phyloP scores from a whole-genome alignment of 2,329 filamentous ascomycete species.

The Xylogone sp. region DNA sequence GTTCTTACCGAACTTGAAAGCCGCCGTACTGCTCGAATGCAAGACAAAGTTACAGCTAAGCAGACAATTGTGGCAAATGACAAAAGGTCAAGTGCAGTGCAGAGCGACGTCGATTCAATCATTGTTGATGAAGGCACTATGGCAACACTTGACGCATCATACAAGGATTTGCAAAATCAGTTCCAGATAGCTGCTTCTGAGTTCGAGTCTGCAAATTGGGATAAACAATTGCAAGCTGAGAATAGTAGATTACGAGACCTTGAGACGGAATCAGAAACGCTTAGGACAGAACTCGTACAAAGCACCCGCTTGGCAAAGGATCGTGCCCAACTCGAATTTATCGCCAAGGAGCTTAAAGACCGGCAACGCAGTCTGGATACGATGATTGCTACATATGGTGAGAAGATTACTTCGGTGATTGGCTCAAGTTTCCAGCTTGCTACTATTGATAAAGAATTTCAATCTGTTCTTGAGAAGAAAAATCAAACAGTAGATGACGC shows the following conservation, averaged over 20 bases:
- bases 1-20: constrained; percentile 71
- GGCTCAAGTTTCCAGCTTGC: constrained; percentile 64
- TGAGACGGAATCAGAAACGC: constrained; percentile 66
- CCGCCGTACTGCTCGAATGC: constrained; percentile 65
- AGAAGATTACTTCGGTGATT: constrained; percentile 64
- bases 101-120: constrained; percentile 67
- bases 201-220: constrained; percentile 62
- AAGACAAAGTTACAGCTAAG: constrained; percentile 70
- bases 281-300: constrained; percentile 79
- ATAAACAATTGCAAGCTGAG: constrained; percentile 63
- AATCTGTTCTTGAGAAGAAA: constrained; percentile 57
- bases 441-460: constrained; percentile 68
- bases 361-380: constrained; percentile 73
- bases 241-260: constrained; percentile 63
- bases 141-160: constrained; percentile 69
- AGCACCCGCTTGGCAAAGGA: constrained; percentile 78
- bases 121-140: constrained; percentile 82
- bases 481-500: constrained; percentile 56
- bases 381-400: constrained; percentile 69
- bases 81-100: constrained; percentile 60
- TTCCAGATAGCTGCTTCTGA: constrained; percentile 61
- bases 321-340: constrained; percentile 76
- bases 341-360: constrained; percentile 75
- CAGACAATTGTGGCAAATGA: constrained; percentile 73
- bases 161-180: constrained; percentile 63